A percentile compares a stretch with the other conserved stretches of the same genome.
Evolutionary conservation across 768 basidiomycete species (phyloP).

Genomic region (Russula brevipes): DNA sequence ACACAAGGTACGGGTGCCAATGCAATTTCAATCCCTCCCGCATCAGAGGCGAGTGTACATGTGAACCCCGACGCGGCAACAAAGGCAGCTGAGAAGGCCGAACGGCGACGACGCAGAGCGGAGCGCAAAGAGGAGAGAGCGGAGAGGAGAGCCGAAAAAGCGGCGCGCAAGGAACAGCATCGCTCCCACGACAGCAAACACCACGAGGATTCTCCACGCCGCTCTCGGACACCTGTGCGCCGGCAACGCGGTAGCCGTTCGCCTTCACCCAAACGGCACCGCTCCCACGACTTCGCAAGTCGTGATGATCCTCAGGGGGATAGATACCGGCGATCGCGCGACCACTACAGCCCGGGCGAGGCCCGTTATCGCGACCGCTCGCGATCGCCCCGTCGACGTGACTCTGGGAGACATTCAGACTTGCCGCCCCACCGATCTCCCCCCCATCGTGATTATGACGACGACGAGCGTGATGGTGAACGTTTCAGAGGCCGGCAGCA

Average conservation of each 20-base stretch:
- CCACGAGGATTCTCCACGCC: conserved; percentile 28
- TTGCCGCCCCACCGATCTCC: background rate
- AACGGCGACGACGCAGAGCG: conserved; percentile 38
- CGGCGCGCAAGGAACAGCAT: conserved; percentile 28
- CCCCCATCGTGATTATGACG: conserved; percentile 31
- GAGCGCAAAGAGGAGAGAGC: conserved; percentile 57
- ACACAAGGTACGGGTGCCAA: conserved; percentile 32
- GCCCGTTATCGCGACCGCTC: conserved; percentile 17
- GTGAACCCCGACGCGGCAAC: conserved; percentile 24
- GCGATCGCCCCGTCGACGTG: conserved; percentile 26
- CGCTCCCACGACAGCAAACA: conserved; percentile 16
- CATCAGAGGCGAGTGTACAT: conserved; percentile 3
- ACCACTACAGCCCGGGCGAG: conserved; percentile 23
- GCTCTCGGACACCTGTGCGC: conserved; percentile 29
- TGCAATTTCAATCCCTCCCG: conserved; percentile 28
- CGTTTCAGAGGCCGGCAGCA: conserved; percentile 45
- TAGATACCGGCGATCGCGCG: conserved; percentile 17
- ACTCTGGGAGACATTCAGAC: conserved; percentile 11
- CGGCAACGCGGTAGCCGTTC: conserved; percentile 16
- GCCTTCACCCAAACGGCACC: conserved; percentile 13
- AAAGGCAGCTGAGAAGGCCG: conserved; percentile 32
- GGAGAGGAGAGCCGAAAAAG: conserved; percentile 47
- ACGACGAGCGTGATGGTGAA: conserved; percentile 34
- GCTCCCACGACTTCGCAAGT: background rate
- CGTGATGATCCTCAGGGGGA: background rate